These are phyloP conservation scores for Yamadazyma tumulicola DNA, from an alignment of 805 yeast genomes.

Conservation along the genomic window DNA sequence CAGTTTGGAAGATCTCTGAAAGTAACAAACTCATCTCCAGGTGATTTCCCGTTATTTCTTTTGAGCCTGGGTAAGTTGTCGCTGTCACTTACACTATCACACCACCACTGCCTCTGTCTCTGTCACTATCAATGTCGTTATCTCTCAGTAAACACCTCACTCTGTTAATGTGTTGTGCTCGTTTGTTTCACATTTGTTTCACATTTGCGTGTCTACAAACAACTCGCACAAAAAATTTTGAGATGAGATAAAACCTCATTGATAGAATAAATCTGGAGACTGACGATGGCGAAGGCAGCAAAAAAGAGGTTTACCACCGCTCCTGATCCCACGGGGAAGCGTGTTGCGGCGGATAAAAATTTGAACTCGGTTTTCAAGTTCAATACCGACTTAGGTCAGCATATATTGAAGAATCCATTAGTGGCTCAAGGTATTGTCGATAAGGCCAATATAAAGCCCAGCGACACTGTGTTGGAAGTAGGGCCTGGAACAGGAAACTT, in stretches of 20 bases:
- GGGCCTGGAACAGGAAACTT: conserved; percentile 99
- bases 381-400: conserved; percentile 96
- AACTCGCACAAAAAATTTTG: conserved; percentile 3
- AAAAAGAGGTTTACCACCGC: conserved; percentile 57
- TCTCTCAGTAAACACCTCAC: too few species aligned
- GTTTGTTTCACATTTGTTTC: conserved; percentile 4
- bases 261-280: not conserved
- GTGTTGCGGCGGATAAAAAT: conserved; percentile 69
- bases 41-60: not conserved
- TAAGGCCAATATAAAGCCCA: conserved; percentile 88
- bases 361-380: conserved; percentile 87
- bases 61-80: not conserved
- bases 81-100: not conserved
- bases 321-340: conserved; percentile 45
- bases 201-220: conserved; percentile 4
- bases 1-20: conserved; percentile 16
- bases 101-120: too few species aligned
- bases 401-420: conserved; percentile 90
- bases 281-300: conserved; percentile 57
- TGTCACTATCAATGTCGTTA: too few species aligned
- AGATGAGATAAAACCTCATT: conserved; percentile 5
- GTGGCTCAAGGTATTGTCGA: conserved; percentile 98
- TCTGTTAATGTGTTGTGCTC: not conserved
- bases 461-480: conserved; percentile 90
- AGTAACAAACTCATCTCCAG: conserved; percentile 10